Base-by-base conservation (phyloP, 345 rosid genomes). In the Populus alba region DNA sequence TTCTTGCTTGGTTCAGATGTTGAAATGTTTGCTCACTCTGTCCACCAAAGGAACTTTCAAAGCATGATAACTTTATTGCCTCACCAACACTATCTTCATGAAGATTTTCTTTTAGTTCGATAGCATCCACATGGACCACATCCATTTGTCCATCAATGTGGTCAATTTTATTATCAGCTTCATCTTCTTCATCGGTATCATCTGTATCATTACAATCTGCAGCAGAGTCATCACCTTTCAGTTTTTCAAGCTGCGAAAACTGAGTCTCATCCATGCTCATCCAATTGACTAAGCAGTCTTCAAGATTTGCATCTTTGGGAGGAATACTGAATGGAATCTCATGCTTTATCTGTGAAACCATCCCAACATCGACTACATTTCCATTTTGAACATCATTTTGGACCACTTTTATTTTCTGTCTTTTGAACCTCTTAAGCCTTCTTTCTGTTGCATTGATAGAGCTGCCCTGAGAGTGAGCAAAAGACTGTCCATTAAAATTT, bases 231-330 rank as follows among this genome's bases (percentile, higher is more conserved):
- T 69, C 61, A 15, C 80, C 79, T 74, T 87, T 84, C 17, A 41
- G 22, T 29, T 78, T 78, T 67, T 81, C 84, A 72, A 22, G 70
- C 68, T 70, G 75, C 77, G 57, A 74, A 78, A 84, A 72, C 66
- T 51, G 77, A 25, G 81, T 74, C 8, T 85, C 87, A 73, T 83
- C 84, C 77, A 67, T 75, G 83, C 81, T 82, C 85, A 86, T 88
- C 90, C 90, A 84, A 76, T 77, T 84, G 68, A 88, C 87, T 39
- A 88, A 68, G 33, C 31, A 72, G 71, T 69, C 78, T 41, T 77
- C 72, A 6, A 22, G 62, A 66, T 66, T 79, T 76, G 65, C 65
- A 72, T 75, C 80, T 18, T 49, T 67, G 0, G 61, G 13, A 33
- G 25, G 66, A 61, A 20, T 22, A 41, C 51, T 29, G 71, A 55